Conservation (phyloP, 2,329 filamentous ascomycete species). For the Ceratocystis huliohia region DNA sequence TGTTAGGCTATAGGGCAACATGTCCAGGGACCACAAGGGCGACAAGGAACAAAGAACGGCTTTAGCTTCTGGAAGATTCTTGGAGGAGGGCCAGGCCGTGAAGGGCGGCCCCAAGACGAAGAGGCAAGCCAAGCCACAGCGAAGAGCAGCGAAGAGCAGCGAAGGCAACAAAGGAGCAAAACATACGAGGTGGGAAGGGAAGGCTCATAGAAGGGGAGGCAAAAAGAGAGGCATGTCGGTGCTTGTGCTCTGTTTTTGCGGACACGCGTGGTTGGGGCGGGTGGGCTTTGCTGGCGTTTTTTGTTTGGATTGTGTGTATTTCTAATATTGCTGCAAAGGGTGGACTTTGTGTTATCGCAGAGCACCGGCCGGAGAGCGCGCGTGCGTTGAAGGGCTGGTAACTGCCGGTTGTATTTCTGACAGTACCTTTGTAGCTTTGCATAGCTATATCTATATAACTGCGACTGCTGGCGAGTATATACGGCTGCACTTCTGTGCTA, state of each 20-base stretch:
- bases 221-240: background rate
- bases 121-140: background rate
- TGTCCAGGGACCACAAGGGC: background rate
- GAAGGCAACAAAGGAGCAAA: background rate
- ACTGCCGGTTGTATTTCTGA: background rate
- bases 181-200: background rate
- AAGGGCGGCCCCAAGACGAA: background rate
- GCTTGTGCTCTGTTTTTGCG: background rate
- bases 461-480: background rate
- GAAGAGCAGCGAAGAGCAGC: background rate
- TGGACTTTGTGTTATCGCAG: background rate
- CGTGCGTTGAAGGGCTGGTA: background rate
- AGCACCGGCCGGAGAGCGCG: background rate
- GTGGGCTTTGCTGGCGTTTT: background rate
- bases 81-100: background rate
- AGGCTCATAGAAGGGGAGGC: background rate
- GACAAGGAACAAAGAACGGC: background rate
- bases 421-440: background rate
- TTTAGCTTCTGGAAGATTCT: constrained; percentile 7
- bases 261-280: background rate
- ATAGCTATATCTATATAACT: background rate
- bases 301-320: background rate
- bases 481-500: background rate
- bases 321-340: background rate
- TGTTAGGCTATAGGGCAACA: constrained; percentile 2